Evolutionary conservation across 768 basidiomycete species (phyloP).

Genomic region (Tubosaeta brunneosetosa): DNA sequence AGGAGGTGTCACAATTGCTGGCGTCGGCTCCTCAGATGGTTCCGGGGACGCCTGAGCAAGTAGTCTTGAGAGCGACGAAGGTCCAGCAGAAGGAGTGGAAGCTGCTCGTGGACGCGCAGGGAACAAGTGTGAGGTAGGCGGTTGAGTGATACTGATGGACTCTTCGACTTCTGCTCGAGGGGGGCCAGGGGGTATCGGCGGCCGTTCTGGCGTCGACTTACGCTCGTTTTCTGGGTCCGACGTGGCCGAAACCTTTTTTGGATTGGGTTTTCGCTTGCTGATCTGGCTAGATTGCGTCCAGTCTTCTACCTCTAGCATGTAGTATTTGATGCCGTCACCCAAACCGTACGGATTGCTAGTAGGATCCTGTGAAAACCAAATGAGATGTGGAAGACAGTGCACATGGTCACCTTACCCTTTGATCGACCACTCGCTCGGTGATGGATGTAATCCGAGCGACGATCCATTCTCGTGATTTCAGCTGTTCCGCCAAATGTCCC

Average conservation of each 20-base stretch:
- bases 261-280: conserved; percentile 54
- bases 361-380: conserved; percentile 51
- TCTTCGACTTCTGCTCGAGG: conserved; percentile 72
- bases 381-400: background rate
- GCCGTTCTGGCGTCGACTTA: conserved; percentile 16
- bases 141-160: conserved; percentile 58
- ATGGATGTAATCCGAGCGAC: conserved; percentile 90
- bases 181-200: conserved; percentile 46
- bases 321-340: conserved; percentile 86
- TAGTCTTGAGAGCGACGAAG: conserved; percentile 74
- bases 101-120: conserved; percentile 58
- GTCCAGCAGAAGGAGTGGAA: conserved; percentile 65
- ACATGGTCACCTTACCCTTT: conserved; percentile 44
- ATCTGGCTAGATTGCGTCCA: conserved; percentile 74
- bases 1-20: conserved; percentile 27
- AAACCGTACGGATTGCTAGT: conserved; percentile 86
- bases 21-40: conserved; percentile 29
- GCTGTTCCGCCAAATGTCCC: conserved; percentile 80
- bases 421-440: conserved; percentile 78
- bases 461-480: conserved; percentile 91
- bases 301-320: conserved; percentile 90
- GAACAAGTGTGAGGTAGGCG: conserved; percentile 66
- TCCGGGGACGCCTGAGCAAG: conserved; percentile 64
- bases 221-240: conserved; percentile 40
- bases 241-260: conserved; percentile 43